Evolutionary conservation across 2,329 filamentous ascomycete genomes (phyloP).

Genomic region (Huntiella abstrusa): DNA sequence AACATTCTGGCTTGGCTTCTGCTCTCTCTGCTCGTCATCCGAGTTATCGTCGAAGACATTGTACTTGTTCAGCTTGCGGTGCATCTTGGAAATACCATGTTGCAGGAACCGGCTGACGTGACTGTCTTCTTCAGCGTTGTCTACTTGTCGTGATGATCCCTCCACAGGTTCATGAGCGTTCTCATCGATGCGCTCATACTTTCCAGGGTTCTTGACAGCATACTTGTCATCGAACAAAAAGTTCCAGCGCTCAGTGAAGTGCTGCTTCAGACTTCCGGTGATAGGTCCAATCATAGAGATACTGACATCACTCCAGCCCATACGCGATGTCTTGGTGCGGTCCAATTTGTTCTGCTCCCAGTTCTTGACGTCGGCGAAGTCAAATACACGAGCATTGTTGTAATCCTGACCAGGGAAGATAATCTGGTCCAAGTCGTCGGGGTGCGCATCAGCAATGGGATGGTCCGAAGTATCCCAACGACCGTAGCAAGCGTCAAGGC

Average conservation of each 20-base stretch:
- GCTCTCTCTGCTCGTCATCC: neutral
- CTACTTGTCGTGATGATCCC: neutral
- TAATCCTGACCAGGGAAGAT: slow-evolving; percentile 83
- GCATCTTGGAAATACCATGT: slow-evolving; percentile 7
- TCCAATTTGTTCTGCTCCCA: slow-evolving; percentile 80
- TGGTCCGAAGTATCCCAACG: slow-evolving; percentile 62
- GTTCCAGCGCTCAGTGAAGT: slow-evolving; percentile 83
- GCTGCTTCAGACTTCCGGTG: slow-evolving; percentile 52
- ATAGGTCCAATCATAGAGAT: slow-evolving; percentile 58
- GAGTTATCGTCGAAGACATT: slow-evolving; percentile 2
- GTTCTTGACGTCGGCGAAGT: slow-evolving; percentile 58
- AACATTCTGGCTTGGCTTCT: neutral
- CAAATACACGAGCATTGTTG: slow-evolving; percentile 73
- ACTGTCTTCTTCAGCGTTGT: neutral
- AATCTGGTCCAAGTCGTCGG: slow-evolving; percentile 53
- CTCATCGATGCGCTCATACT: slow-evolving; percentile 23
- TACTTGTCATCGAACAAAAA: slow-evolving; percentile 80
- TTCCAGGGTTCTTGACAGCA: slow-evolving; percentile 27
- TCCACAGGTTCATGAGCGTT: neutral
- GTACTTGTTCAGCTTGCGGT: slow-evolving; percentile 8
- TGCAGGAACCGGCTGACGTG: slow-evolving; percentile 8
- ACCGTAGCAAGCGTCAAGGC: slow-evolving; percentile 72
- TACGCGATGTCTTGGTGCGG: slow-evolving; percentile 57
- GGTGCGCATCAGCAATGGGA: slow-evolving; percentile 67
- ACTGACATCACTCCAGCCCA: slow-evolving; percentile 85